Evolutionary conservation across 1,284 basidiomycete species (phyloP), one percentile per base, ranked within the genome.

Genomic region (Caloboletus firmus): DNA sequence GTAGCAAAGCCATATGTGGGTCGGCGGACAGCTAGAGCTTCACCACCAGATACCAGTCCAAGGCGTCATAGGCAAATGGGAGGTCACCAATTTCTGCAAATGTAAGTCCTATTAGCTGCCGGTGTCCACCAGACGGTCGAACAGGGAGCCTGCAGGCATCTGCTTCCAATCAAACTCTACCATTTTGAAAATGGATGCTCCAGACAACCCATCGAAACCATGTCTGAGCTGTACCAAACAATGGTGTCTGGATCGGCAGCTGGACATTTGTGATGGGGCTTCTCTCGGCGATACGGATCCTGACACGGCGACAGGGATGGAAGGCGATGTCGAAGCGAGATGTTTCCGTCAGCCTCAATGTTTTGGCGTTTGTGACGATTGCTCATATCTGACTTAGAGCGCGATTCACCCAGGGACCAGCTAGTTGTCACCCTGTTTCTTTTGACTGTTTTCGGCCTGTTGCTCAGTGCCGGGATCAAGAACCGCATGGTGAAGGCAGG

Each of bases 251-350:
- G 93, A 96, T 66, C 95, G 93, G 72, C 93, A 95, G 67, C 79
- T 97, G 30, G 75, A 81, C 8, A 95, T 94, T 49, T 97, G 95
- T 67, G 79, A 83, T 49, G 91, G 89, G 41, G 95, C 95, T 32
- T 80, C 86, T 49, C 74, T 93, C 34, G 94, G 93, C 28, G 89
- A 93, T 63, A 86, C 90, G 35, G 85, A 98, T 72, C 89, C 87
- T 22, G 94, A 98, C 71, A 93, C 89, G 20, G 93, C 90, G 8
- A 95, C 93, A 2, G 95, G 95, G n/a, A 94, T 93, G 65, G 95
- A 96, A 69, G 94, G 94, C 24, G 94, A 97, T 71, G 92, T 98
- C 35, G 91, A 95, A 74, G 94, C 94, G 56, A 80, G 92, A 68
- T 98, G 95, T 78, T 97, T 97, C 74, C 93, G 94, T 95, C 73